Evolutionary conservation across 129 eudicot genomes (phyloP).

Genomic region (Flaveria sonorensis): DNA sequence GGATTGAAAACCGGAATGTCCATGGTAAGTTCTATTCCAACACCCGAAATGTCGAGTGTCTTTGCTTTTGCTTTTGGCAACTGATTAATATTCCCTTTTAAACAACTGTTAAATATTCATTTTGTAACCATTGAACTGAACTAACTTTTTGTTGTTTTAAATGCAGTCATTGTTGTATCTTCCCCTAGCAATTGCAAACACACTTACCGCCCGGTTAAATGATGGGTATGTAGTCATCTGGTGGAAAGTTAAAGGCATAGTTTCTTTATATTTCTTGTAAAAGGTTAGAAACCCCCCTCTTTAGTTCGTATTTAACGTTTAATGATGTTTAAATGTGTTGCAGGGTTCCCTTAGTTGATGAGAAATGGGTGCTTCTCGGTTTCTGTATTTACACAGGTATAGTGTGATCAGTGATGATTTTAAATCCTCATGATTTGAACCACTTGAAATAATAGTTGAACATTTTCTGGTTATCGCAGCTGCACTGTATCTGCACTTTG

Average conservation of each 20-base stretch:
- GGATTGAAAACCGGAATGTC: conserved; percentile 97
- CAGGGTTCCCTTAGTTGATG: conserved; percentile 90
- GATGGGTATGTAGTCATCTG: conserved; percentile 68
- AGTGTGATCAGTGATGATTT: background rate
- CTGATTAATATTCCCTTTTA: background rate
- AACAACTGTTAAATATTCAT: background rate
- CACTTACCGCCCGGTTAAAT: conserved; percentile 88
- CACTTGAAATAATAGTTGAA: background rate
- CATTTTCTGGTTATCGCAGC: conserved; percentile 37
- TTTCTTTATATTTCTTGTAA: conserved; percentile 11
- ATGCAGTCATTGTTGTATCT: conserved; percentile 84
- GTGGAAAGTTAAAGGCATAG: conserved; percentile 1
- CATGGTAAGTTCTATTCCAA: conserved; percentile 55
- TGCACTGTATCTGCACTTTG: conserved; percentile 80
- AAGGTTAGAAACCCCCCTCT: background rate
- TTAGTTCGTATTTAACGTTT: conserved; percentile 1
- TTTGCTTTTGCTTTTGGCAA: background rate
- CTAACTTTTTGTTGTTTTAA: conserved; percentile 14
- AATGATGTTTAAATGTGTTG: conserved; percentile 22
- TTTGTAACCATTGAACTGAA: background rate
- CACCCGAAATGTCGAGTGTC: background rate
- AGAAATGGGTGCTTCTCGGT: conserved; percentile 85
- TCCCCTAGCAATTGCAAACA: conserved; percentile 91
- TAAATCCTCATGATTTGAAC: background rate
- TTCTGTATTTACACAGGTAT: conserved; percentile 78